These are phyloP conservation scores for Lumnitzera racemosa DNA, from an alignment of 345 rosid genomes.

Conservation along the genomic window DNA sequence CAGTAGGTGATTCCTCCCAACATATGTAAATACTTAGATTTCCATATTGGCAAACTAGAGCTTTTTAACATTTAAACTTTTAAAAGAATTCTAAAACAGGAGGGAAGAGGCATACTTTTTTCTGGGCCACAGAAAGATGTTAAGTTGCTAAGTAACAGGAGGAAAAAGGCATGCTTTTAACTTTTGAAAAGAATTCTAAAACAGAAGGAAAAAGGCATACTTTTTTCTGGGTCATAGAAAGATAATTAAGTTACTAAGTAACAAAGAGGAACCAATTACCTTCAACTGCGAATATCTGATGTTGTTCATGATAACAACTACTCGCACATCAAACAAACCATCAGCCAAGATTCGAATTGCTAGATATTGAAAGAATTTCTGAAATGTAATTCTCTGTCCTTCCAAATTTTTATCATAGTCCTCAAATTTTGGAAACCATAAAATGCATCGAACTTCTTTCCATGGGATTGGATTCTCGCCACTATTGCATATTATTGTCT, in stretches of 20 bases:
- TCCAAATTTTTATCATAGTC: conserved; percentile 37
- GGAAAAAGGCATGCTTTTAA: too few relatives aligned
- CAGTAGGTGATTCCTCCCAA: too few relatives aligned
- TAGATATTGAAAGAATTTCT: conserved; percentile 63
- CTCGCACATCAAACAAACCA: conserved; percentile 33
- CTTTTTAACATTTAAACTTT: too few relatives aligned
- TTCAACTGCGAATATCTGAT: conserved; percentile 59
- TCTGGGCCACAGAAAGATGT: not conserved
- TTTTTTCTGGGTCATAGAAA: too few relatives aligned
- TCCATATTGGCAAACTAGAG: too few relatives aligned
- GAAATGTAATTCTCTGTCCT: conserved; percentile 37
- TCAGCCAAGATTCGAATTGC: conserved; percentile 64
- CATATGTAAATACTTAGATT: too few relatives aligned
- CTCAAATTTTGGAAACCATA: conserved; percentile 68
- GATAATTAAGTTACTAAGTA: not conserved
- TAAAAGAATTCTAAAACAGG: too few relatives aligned
- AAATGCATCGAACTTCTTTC: conserved; percentile 50
- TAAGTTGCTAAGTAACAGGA: not conserved
- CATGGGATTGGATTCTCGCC: conserved; percentile 52
- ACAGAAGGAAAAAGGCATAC: too few relatives aligned
- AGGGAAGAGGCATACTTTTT: not conserved
- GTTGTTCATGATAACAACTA: conserved; percentile 72
- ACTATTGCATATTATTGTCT: conserved; percentile 45
- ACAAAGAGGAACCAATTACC: conserved; percentile 29
- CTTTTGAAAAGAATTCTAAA: too few relatives aligned